Conservation (phyloP, 805 yeast species). For the Tetrapisispora pingtungensis region DNA sequence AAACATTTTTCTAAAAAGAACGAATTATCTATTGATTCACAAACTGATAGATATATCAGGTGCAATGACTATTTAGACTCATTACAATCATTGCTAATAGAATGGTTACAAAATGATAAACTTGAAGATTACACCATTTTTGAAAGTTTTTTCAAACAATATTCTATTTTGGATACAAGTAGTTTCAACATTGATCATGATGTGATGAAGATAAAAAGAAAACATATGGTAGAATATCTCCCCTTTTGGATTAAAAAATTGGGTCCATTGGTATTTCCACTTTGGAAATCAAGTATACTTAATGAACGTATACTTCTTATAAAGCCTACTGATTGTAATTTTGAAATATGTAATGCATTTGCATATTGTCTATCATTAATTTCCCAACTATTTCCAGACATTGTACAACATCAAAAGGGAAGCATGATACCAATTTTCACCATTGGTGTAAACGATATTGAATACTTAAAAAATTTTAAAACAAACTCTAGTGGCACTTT, state of each 20-base stretch:
- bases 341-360: constrained; percentile 22
- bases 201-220: not conserved
- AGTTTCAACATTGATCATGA: too few species aligned
- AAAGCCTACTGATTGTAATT: constrained; percentile 19
- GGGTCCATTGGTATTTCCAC: constrained; percentile 28
- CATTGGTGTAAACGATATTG: constrained; percentile 16
- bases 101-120: constrained; percentile 14
- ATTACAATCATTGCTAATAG: constrained; percentile 12
- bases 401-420: not conserved
- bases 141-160: constrained; percentile 11
- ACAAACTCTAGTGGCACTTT: constrained; percentile 4
- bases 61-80: constrained; percentile 15
- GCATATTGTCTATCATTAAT: constrained; percentile 20
- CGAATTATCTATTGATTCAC: not conserved
- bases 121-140: constrained; percentile 9
- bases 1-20: not conserved
- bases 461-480: constrained; percentile 4
- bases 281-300: constrained; percentile 26
- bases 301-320: constrained; percentile 23
- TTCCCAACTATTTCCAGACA: constrained; percentile 10
- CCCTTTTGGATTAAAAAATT: constrained; percentile 21
- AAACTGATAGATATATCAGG: constrained; percentile 6
- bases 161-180: not conserved
- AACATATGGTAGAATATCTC: constrained; percentile 6
- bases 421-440: constrained; percentile 14